Evolutionary conservation across 352 stramenopile species (phyloP).

Genomic region (Elongisporangium prolatum): DNA sequence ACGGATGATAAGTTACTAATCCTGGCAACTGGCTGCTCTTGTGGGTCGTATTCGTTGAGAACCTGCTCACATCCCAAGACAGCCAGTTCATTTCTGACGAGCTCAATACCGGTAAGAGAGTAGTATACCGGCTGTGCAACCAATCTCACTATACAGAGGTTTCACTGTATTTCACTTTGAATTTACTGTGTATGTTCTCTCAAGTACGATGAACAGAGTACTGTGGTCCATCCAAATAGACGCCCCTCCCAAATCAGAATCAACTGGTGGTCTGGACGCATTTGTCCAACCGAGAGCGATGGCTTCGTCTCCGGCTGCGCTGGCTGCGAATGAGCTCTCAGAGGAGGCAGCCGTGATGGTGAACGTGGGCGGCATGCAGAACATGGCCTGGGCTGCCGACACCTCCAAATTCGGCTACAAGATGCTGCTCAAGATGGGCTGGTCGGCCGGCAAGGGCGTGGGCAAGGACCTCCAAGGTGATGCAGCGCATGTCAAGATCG

Average conservation of each 20-base stretch:
- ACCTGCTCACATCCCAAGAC: background rate
- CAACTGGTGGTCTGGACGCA: background rate
- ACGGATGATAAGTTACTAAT: background rate
- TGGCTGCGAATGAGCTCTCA: background rate
- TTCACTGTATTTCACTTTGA: background rate
- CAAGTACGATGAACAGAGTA: background rate
- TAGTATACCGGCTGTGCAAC: too few species aligned
- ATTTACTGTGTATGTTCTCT: background rate
- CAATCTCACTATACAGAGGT: background rate
- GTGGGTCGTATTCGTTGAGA: background rate
- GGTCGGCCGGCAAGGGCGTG: slow-evolving; percentile 90
- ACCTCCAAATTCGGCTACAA: slow-evolving; percentile 93
- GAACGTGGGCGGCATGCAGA: slow-evolving; percentile 79
- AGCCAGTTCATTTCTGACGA: background rate
- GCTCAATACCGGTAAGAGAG: background rate
- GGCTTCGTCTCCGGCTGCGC: background rate
- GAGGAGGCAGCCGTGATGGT: slow-evolving; percentile 44
- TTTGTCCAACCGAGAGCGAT: background rate
- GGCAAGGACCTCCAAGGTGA: slow-evolving; percentile 91
- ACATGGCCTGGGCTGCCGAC: slow-evolving; percentile 86
- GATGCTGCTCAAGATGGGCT: slow-evolving; percentile 97
- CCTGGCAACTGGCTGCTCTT: background rate
- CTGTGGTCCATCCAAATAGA: background rate
- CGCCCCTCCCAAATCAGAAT: background rate
- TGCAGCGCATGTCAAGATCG: slow-evolving; percentile 83